Evolutionary conservation across 441 rosid species (phyloP).

Genomic region (Brassica balearica): DNA sequence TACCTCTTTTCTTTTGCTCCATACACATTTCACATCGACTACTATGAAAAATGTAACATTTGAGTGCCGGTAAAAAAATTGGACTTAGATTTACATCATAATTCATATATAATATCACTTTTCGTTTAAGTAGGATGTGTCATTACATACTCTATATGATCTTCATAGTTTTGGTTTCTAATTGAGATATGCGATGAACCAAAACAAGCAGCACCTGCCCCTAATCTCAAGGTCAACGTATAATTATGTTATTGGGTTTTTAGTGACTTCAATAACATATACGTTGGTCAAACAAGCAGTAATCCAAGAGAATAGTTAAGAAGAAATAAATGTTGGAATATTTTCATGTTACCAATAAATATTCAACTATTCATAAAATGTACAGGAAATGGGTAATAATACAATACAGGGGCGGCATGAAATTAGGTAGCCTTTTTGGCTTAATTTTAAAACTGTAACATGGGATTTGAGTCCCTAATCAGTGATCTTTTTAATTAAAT

Average conservation of each 20-base stretch:
- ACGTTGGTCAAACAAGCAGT: constrained; percentile 32
- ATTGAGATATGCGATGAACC: neutral
- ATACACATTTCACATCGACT: neutral
- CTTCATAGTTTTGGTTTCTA: neutral
- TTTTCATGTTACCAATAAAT: constrained; percentile 43
- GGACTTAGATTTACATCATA: neutral
- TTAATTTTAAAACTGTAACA: neutral
- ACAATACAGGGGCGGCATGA: neutral
- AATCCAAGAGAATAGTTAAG: constrained; percentile 19
- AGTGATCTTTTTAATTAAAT: neutral
- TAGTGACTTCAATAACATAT: constrained; percentile 4
- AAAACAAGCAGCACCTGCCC: constrained; percentile 10
- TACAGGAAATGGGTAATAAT: neutral
- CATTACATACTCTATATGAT: neutral
- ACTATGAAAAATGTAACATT: neutral
- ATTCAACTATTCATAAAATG: neutral
- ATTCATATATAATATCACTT: neutral
- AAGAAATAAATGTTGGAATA: constrained; percentile 43
- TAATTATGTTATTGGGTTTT: neutral
- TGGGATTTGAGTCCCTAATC: constrained; percentile 4
- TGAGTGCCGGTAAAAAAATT: neutral
- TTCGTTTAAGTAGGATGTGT: neutral
- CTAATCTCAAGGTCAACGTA: constrained; percentile 10
- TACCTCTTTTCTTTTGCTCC: neutral
- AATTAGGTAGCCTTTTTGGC: neutral